phyloP scores from a whole-genome alignment of 768 basidiomycete species.

The Pisolithus microcarpus region DNA sequence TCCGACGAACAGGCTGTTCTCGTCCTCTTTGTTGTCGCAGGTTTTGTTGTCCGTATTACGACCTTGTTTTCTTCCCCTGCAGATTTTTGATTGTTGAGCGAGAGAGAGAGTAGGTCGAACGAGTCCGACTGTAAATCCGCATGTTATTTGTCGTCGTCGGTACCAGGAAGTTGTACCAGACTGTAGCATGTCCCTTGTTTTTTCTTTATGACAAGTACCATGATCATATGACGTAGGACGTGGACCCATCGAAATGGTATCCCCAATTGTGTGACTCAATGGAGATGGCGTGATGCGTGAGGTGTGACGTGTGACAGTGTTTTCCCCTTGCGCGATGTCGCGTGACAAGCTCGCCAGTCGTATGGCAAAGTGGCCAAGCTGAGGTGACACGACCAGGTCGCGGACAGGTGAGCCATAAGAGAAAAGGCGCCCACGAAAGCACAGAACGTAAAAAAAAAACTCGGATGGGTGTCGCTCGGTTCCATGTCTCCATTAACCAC shows the following conservation, averaged over 20 bases:
- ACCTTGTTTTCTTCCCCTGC: constrained; percentile 1
- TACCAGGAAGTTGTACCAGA: neutral
- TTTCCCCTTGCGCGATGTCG: constrained; percentile 27
- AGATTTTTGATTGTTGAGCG: constrained; percentile 3
- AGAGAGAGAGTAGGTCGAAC: neutral
- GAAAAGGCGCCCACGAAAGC: neutral
- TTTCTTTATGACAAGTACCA: neutral
- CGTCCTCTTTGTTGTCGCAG: constrained; percentile 4
- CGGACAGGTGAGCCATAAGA: too few relatives aligned
- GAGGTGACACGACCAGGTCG: neutral
- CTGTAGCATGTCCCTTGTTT: neutral
- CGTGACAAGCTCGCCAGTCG: constrained; percentile 20
- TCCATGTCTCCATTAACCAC: constrained; percentile 14
- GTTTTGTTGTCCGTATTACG: constrained; percentile 19
- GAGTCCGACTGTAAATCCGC: neutral
- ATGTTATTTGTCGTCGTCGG: constrained; percentile 3
- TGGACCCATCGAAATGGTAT: too few relatives aligned
- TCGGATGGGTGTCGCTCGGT: neutral
- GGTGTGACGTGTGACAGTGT: constrained; percentile 6
- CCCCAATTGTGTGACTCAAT: neutral
- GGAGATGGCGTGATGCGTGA: constrained; percentile 5
- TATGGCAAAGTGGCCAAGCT: neutral
- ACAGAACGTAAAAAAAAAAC: neutral
- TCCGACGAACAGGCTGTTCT: constrained; percentile 3
- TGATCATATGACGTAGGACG: neutral